These are phyloP conservation scores for Salvia sclarea DNA, from an alignment of 305 asterid genomes.

Conservation along the genomic window DNA sequence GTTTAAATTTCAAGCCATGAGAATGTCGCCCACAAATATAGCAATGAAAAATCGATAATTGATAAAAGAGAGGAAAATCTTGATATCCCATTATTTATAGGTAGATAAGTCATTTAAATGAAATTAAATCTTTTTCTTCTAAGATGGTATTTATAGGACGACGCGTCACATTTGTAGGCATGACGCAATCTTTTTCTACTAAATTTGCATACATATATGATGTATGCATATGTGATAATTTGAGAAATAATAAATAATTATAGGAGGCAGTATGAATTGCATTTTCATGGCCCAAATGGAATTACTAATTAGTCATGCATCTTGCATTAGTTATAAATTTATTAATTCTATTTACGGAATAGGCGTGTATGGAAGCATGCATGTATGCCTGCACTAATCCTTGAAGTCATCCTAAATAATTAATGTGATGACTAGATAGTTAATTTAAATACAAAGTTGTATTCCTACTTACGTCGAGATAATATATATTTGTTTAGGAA, in stretches of 20 bases:
- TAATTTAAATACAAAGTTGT: background rate
- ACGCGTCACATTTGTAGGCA: background rate
- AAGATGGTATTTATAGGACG: background rate
- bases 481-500: too few relatives aligned
- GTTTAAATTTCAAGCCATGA: conserved; percentile 22
- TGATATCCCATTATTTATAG: background rate
- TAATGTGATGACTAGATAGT: background rate
- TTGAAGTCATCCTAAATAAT: background rate
- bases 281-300: background rate
- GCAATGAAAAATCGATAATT: background rate
- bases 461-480: background rate
- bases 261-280: background rate
- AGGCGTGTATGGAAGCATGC: conserved; percentile 15
- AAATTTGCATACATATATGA: background rate
- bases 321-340: conserved; percentile 2
- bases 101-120: background rate
- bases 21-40: conserved; percentile 25
- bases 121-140: background rate
- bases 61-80: conserved; percentile 19
- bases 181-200: background rate
- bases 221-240: too few relatives aligned
- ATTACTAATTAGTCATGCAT: conserved; percentile 15
- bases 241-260: background rate
- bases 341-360: background rate
- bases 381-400: background rate